Evolutionary conservation across 805 yeast species (phyloP), one percentile per base, ranked within the genome.

Genomic region (Priceomyces castillae): DNA sequence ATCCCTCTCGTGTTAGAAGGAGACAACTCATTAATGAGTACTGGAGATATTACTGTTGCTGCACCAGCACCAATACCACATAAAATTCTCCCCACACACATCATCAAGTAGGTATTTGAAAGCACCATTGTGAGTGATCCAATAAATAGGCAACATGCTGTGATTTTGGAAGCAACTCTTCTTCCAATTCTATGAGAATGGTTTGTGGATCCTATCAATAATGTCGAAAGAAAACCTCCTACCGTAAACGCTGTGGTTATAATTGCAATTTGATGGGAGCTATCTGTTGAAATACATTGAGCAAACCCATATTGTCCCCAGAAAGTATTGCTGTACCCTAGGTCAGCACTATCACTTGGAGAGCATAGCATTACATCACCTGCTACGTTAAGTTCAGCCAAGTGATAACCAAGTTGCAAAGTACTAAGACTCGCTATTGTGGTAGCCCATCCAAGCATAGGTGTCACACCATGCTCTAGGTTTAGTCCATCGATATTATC

Each of bases 1-100:
- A 69, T 54, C n/a, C 76, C 76, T 16, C 73, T 50, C 42, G 68
- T 71, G 46, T 64, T 65, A 10, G 59, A 48, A 0, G 75, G 74
- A 0, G 75, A 57, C 14, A 70, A 43, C 45, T 71, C 75, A 46
- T 63, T 69, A 40, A 71, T 57, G 39, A 69, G 53, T 34, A 71
- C 61, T 4, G 74, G 75, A 11, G 74, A 61, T 30, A 68, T 62
- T n/a, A 68, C 67, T 43, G 69, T 57, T 2, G 68, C 56, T 6
- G 65, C 53, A 2, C 74, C 76, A 3, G 73, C 70, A 3, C 64
- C 74, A 14, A 69, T 16, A 2, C 75, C 76, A 31, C 53, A 54
- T 2, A 67, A 34, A 20, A 69, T 54, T 17, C 74, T 55, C 1
- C 74, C 74, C 1, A 57, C 2, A 37, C 60, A 50, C 17, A 70